Evolutionary conservation across 1,284 basidiomycete species (phyloP), one percentile per base, ranked within the genome.

Genomic region (Apiotrichum porosum): DNA sequence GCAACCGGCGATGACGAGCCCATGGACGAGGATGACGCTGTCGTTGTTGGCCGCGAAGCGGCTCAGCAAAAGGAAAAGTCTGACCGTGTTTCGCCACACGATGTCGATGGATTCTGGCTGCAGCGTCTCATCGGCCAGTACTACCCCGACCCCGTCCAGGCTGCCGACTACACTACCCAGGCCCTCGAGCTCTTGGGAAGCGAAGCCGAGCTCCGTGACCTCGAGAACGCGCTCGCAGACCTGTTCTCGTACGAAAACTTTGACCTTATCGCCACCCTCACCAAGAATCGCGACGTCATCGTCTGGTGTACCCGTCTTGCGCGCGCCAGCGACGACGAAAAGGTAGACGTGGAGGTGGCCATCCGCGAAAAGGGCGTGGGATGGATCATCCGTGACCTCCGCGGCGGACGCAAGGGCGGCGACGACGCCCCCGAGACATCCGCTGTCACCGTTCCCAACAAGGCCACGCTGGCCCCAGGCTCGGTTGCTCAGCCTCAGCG

Each of bases 231-330:
- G 63, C 80, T 99, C 24, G 97, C 97, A 84, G 94, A 97, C 60
- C 78, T 98, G 30, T 97, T 97, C 71, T 91, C 97, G 51, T 98
- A 91, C 74, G 83, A 88, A 61, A 78, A 80, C 58, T 97, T 95
- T 77, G 85, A 92, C 49, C 81, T 94, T 50, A 92, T 92, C 61
- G 86, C 88, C 22, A 85, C 84, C 46, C 85, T 98, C 66, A 83
- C 94, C 65, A 93, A 93, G 74, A 97, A 98, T 75, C 83, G 93
- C 44, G 95, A 98, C 46, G 85, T 92, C 48, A 80, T 98, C 42
- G 90, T 97, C 0, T 99, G 95, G 95, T 97, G 93, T 68, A 98
- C 95, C 35, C 93, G 93, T 71, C 81, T 97, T 39, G 88, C 91
- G 66, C 82, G 93, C 36, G 86, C 86, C 42, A 85, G 87, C 61